Percentiles rank a stretch among this genome's conserved stretches.
phyloP scores from a whole-genome alignment of 441 rosid species.

The Gossypium schwendimanii region DNA sequence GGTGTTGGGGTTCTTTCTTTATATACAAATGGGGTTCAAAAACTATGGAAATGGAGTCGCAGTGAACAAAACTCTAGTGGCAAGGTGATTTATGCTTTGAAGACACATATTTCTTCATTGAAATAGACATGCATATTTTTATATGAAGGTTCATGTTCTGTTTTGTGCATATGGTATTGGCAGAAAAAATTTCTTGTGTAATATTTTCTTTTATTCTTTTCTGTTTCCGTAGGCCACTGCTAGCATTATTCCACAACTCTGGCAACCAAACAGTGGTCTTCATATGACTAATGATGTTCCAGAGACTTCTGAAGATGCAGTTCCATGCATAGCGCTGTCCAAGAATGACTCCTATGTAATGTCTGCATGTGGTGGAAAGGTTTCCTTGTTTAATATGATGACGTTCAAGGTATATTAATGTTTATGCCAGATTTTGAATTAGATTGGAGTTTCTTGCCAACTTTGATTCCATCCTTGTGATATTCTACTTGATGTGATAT shows the following conservation, averaged over 20 bases:
- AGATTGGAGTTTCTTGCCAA: background rate
- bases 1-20: slow-evolving; percentile 36
- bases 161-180: background rate
- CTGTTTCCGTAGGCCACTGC: slow-evolving; percentile 30
- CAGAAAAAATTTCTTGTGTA: background rate
- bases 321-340: slow-evolving; percentile 42
- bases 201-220: slow-evolving; percentile 4
- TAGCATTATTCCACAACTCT: slow-evolving; percentile 30
- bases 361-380: slow-evolving; percentile 40
- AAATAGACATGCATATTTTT: background rate
- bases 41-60: slow-evolving; percentile 38
- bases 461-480: background rate
- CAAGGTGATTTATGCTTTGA: slow-evolving; percentile 19
- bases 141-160: background rate
- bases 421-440: background rate
- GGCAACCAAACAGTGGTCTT: slow-evolving; percentile 43
- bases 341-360: slow-evolving; percentile 42
- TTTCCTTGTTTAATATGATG: slow-evolving; percentile 20
- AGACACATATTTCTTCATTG: background rate
- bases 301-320: slow-evolving; percentile 30
- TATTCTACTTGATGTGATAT: background rate
- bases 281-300: slow-evolving; percentile 36
- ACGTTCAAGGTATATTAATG: slow-evolving; percentile 31
- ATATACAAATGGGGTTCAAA: slow-evolving; percentile 39
- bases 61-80: slow-evolving; percentile 35